Evolutionary conservation across 768 basidiomycete genomes (phyloP).

Genomic region (Trametes villosa): DNA sequence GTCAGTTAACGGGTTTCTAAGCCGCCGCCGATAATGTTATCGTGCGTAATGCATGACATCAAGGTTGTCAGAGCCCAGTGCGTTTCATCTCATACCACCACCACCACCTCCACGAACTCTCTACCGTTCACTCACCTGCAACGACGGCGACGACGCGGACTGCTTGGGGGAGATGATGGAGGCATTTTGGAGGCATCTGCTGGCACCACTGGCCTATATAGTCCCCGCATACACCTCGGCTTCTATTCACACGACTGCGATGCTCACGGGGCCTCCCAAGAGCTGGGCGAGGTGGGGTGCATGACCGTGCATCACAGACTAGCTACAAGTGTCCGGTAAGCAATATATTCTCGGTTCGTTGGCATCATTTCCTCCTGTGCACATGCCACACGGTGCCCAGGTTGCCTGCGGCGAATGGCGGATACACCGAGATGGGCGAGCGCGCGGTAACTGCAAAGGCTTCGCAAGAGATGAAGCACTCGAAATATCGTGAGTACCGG

Average conservation of each 20-base stretch:
- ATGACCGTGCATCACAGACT: not conserved
- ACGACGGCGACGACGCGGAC: not conserved
- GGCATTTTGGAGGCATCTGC: slow-evolving; percentile 2
- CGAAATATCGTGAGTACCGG: too few species aligned
- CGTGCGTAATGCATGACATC: slow-evolving; percentile 60
- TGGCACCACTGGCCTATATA: slow-evolving; percentile 2
- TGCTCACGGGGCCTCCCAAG: slow-evolving; percentile 1
- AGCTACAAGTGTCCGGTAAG: not conserved
- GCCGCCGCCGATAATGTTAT: slow-evolving; percentile 50
- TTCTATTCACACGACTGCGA: slow-evolving; percentile 12
- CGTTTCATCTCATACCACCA: slow-evolving; percentile 49
- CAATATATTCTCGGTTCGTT: too few species aligned
- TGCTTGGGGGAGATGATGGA: not conserved
- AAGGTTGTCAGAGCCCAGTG: slow-evolving; percentile 68
- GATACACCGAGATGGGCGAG: too few species aligned
- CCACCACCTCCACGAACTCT: not conserved
- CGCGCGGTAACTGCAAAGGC: too few species aligned
- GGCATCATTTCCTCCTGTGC: too few species aligned
- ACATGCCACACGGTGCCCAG: too few species aligned
- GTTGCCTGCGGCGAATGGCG: too few species aligned
- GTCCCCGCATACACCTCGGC: not conserved
- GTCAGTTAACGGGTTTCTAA: slow-evolving; percentile 70
- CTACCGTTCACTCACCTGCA: not conserved
- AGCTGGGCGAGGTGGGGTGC: not conserved
- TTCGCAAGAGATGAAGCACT: too few species aligned